Evolutionary conservation across 2,329 filamentous ascomycete species (phyloP), one percentile per base, ranked within the genome.

Genomic region (Colletotrichum nymphaeae): DNA sequence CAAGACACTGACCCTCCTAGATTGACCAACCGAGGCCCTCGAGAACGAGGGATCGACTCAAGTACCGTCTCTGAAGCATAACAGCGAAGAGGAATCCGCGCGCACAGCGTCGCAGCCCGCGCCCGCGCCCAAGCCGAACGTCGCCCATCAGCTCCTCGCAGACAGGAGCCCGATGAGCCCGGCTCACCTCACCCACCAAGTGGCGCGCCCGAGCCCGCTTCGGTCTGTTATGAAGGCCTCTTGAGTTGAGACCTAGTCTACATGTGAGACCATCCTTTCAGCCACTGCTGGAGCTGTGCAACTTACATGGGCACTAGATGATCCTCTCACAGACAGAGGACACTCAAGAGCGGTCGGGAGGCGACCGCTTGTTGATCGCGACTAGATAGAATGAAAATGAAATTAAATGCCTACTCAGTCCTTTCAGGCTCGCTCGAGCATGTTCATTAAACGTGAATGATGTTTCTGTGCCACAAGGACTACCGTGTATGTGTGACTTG

Each of bases 21-120:
- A 97, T 97, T 96, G 94, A 96, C 93, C 92, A 90, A 91, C 92
- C 91, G 91, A 94, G 88, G 89, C 90, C 94, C 94, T 96, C 94
- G 94, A 87, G 84, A 89, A 92, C 94, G 95, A 97, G 95, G 95
- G 93, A 91, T 78, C 88, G 88, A 88, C 89, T 92, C 93, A 90
- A 90, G 89, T 85, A 82, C 79, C 83, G 83, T 84, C 83, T 78
- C 75, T 75, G 67, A 74, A 76, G 74, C 73, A 80, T 75, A 76
- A 81, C 78, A 77, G 79, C 76, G 78, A 79, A 77, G 78, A 83
- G 69, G 71, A 69, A 52, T 66, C 58, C 67, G 73, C 73, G 67
- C 71, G 57, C 67, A 63, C 72, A 70, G 64, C 66, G 63, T 60
- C 72, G 81, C 82, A 80, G 79, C 80, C 79, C 78, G 83, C 82